A percentile compares a stretch with the other conserved stretches of the same genome.
phyloP scores from a whole-genome alignment of 371 early-diverging fungal genomes.

The Mortierella sp. region DNA sequence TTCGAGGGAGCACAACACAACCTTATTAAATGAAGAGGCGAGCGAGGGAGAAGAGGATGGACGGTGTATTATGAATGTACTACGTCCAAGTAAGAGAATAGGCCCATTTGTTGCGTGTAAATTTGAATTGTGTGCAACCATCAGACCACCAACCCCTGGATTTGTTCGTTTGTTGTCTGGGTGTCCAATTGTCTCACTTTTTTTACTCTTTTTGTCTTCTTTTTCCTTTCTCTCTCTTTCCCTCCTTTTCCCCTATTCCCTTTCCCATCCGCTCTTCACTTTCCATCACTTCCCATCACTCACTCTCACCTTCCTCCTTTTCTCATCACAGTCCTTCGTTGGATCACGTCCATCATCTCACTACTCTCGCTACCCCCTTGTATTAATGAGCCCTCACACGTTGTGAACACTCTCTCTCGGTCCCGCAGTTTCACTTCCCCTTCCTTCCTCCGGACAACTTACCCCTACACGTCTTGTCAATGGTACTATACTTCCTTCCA shows the following conservation, averaged over 20 bases:
- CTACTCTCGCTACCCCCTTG: slow-evolving; percentile 8
- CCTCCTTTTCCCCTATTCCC: background rate
- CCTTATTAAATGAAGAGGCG: too few relatives aligned
- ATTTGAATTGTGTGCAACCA: too few relatives aligned
- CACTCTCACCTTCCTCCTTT: background rate
- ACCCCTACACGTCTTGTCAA: background rate
- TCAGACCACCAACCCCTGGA: too few relatives aligned
- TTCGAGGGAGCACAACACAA: too few relatives aligned
- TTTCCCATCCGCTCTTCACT: too few relatives aligned
- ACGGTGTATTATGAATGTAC: too few relatives aligned
- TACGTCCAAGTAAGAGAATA: too few relatives aligned
- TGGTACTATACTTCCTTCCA: too few relatives aligned
- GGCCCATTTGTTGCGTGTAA: too few relatives aligned
- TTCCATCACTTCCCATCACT: background rate
- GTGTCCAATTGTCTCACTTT: background rate
- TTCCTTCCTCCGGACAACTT: background rate
- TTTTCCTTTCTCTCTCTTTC: background rate
- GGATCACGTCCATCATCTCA: background rate
- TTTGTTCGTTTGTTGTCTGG: background rate
- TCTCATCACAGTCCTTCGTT: background rate
- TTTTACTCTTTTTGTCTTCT: background rate
- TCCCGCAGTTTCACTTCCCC: slow-evolving; percentile 1
- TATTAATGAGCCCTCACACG: slow-evolving; percentile 2
- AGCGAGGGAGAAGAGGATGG: too few relatives aligned
- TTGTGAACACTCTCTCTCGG: background rate